phyloP scores from a whole-genome alignment of 2,329 filamentous ascomycete species.

The Plectosphaerella sp. region DNA sequence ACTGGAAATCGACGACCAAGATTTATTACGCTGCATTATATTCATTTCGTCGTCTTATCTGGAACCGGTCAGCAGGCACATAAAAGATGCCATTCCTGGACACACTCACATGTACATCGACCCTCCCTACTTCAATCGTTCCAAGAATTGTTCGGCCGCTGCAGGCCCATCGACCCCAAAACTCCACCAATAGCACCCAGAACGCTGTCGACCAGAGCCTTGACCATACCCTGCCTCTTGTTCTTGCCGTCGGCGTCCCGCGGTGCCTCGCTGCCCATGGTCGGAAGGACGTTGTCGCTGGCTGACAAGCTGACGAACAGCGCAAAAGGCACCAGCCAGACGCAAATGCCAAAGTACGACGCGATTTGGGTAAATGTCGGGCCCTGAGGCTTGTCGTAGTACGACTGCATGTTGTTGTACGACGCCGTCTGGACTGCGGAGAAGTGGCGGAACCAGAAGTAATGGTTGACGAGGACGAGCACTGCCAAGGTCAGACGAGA shows the following conservation, averaged over 20 bases:
- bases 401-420: conserved; percentile 53
- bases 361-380: conserved; percentile 93
- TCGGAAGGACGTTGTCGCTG: conserved; percentile 90
- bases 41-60: conserved; percentile 5
- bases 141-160: conserved; percentile 3
- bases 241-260: conserved; percentile 40
- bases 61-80: neutral
- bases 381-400: conserved; percentile 59
- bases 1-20: neutral
- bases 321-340: conserved; percentile 94
- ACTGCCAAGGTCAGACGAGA: conserved; percentile 35
- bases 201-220: conserved; percentile 57
- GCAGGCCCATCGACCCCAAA: conserved; percentile 9
- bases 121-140: neutral
- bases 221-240: conserved; percentile 61
- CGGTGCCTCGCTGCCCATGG: conserved; percentile 73
- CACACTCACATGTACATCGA: conserved; percentile 1
- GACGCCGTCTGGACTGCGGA: conserved; percentile 56
- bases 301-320: conserved; percentile 93
- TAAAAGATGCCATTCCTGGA: neutral
- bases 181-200: conserved; percentile 48
- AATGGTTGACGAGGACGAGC: conserved; percentile 86
- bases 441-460: conserved; percentile 94
- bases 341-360: conserved; percentile 91
- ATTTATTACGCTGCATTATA: neutral